Conservation (phyloP, 2,329 filamentous ascomycete species). For the Diaporthe citri region DNA sequence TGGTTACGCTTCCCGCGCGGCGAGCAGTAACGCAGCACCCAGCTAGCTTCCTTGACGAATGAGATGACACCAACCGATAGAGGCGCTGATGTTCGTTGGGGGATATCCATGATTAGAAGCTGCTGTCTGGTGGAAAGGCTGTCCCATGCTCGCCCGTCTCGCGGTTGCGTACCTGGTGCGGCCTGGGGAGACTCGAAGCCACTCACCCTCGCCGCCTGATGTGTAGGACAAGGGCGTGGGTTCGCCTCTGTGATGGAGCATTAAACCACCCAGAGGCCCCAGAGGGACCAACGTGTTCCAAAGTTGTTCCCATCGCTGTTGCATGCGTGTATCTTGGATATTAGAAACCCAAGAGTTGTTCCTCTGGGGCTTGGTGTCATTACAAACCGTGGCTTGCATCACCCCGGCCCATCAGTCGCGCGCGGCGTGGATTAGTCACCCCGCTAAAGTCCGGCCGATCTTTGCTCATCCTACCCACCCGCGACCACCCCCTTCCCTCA, state of each 20-base stretch:
- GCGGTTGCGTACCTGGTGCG: not conserved
- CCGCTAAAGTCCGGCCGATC: constrained; percentile 16
- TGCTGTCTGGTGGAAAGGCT: not conserved
- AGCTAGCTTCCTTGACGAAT: not conserved
- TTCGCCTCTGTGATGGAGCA: not conserved
- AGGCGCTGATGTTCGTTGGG: not conserved
- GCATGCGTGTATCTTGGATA: not conserved
- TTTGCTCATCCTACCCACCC: not conserved
- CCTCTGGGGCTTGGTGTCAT: not conserved
- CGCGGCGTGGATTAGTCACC: constrained; percentile 22
- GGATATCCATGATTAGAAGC: not conserved
- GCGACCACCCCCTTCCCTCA: not conserved
- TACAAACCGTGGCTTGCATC: constrained; percentile 25
- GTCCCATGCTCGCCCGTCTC: not conserved
- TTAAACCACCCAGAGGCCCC: not conserved
- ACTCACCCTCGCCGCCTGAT: not conserved
- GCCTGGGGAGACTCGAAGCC: not conserved
- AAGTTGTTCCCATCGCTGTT: not conserved
- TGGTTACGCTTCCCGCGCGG: constrained; percentile 12
- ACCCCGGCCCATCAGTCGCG: not conserved
- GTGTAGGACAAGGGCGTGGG: constrained; percentile 10
- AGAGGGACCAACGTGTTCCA: not conserved
- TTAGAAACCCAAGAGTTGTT: constrained; percentile 11
- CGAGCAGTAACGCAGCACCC: not conserved
- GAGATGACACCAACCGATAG: not conserved